Evolutionary conservation across 805 yeast genomes (phyloP), one percentile per base, ranked within the genome.

Genomic region (Yarrowia bubula): DNA sequence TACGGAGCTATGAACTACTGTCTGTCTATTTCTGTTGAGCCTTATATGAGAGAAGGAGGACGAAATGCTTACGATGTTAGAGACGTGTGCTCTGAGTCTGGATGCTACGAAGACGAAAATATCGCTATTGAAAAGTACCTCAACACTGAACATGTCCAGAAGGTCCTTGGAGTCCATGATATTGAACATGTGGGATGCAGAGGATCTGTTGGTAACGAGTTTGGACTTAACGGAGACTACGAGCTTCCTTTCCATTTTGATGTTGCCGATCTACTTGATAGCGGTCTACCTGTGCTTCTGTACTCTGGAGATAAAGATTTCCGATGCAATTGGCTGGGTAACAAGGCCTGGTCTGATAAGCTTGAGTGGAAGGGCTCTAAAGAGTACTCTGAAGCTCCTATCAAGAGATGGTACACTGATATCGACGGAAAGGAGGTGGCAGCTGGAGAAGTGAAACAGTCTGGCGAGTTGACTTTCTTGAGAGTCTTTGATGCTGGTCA

Each of bases 301-400:
- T 93, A 92, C 72, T 97, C 97, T 14, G 98, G 98, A 74, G 97
- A 92, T 78, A 90, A 91, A 78, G 98, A 92, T 77, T 92, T 87
- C 77, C 92, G 92, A 74, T 92, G 98, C 79, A 92, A 93, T 80
- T 92, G 97, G 97, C 83, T 93, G 72, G 98, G 98, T 69, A 92
- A 92, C 76, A 84, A 86, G 73, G 96, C 89, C 13, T 90, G 97
- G 96, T 80, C 93, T 38, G 81, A 89, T 73, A 83, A 78, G 57
- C 81, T 91, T 64, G 88, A 88, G 72, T 89, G 90, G 89, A 76
- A 81, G 31, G 83, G 84, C 43, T 77, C 81, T 51, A 81, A 81
- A 41, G 83, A 80, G 66, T 89, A 85, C 74, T 79, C 79, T 69
- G 71, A 76, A 33, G 81, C 73, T 75, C 69, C 71, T 8, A 64